Evolutionary conservation across 257 asterid species (phyloP), one percentile per base, ranked within the genome.

Genomic region (Solanum pinnatisectum): DNA sequence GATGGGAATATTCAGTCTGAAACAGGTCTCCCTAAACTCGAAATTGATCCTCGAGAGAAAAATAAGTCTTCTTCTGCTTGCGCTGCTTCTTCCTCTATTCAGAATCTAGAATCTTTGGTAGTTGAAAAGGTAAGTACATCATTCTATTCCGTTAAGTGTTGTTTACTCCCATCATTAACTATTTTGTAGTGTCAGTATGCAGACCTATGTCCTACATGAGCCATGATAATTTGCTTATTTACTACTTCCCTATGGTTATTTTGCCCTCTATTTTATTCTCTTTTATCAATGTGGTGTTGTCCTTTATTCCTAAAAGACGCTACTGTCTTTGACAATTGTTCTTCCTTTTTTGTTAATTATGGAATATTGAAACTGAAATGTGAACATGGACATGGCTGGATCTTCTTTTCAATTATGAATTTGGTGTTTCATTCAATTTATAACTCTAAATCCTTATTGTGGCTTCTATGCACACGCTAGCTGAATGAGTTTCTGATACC

Each of bases 51-150:
- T 35, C 87, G 88, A 35, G 79, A 87, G 84, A 87, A 71, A 85
- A 94, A 85, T 82, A 49, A 88, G 49, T 68, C 76, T 88, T 88
- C 83, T 71, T 85, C 63, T 68, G 85, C 87, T 84, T 89, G 88
- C 33, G 46, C 88, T 88, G 82, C 88, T 88, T 90, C 93, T 84
- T 87, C 91, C 86, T 89, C 90, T 83, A 76, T 87, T 82, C 33
- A 40, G 90, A 90, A 88, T 85, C 30, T 88, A 87, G 87, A 89
- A 81, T 92, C 90, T 56, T 84, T 91, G 83, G 84, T 42, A 27
- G 86, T 89, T 81, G 91, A 73, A 87, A 84, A 90, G 95, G 98
- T 95, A 52, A 87, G 93, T 86, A 25, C 67, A 44, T 49, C 39
- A 79, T 79, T 79, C 84, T 16, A 78, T 46, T 44, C 85, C 39